A percentile compares a stretch with the other conserved stretches of the same genome.
Conservation (phyloP, 164 flowering plant species). For the Magnolia officinalis region DNA sequence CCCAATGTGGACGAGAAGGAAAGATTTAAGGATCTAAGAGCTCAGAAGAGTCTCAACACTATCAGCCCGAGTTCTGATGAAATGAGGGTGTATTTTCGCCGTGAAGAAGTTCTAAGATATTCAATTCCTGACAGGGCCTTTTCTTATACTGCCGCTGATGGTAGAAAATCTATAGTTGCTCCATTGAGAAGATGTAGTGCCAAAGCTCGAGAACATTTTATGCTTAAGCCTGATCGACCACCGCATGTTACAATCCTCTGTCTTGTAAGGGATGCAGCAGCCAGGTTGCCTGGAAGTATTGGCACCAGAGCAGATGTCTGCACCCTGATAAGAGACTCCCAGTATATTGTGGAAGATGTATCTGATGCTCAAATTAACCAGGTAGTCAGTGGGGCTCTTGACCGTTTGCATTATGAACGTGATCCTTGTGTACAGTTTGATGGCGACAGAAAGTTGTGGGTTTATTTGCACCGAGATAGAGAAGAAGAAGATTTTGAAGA, state of each 20-base stretch:
- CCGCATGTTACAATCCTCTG: slow-evolving; percentile 96
- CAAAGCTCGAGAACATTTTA: slow-evolving; percentile 92
- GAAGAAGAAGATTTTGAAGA: slow-evolving; percentile 99
- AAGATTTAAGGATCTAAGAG: slow-evolving; percentile 85
- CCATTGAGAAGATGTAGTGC: slow-evolving; percentile 92
- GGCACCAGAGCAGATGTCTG: slow-evolving; percentile 99
- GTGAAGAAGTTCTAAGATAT: slow-evolving; percentile 84
- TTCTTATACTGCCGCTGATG: slow-evolving; percentile 90
- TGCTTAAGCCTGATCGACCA: slow-evolving; percentile 93
- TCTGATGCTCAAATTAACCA: slow-evolving; percentile 89
- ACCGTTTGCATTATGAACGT: slow-evolving; percentile 93
- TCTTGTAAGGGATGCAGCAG: slow-evolving; percentile 97
- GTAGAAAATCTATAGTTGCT: slow-evolving; percentile 90
- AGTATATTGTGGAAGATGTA: slow-evolving; percentile 89
- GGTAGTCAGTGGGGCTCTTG: slow-evolving; percentile 96
- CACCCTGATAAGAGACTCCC: slow-evolving; percentile 92
- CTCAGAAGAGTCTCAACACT: slow-evolving; percentile 91
- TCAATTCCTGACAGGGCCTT: slow-evolving; percentile 94
- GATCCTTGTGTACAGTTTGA: slow-evolving; percentile 99
- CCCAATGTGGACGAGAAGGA: slow-evolving; percentile 81
- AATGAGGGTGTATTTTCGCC: slow-evolving; percentile 75
- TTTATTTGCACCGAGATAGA: slow-evolving; percentile 84
- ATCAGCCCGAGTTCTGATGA: slow-evolving; percentile 86
- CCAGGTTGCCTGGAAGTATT: slow-evolving; percentile 95
- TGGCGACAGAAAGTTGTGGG: slow-evolving; percentile 88